phyloP scores from a whole-genome alignment of 768 basidiomycete genomes.

The Phylloporus sp. region DNA sequence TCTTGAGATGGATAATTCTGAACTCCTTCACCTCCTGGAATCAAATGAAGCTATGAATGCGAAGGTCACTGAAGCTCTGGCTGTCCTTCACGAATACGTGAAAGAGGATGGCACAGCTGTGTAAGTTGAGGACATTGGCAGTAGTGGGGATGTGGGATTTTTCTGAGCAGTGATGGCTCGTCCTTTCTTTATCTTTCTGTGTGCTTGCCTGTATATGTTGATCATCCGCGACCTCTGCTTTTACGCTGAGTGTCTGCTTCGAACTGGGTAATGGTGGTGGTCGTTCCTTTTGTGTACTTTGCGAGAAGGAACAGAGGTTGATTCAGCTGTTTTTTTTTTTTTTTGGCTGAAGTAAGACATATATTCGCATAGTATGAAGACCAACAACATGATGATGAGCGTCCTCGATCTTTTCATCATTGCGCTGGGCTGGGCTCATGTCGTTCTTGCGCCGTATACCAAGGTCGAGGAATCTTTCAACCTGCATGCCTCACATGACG shows the following conservation, averaged over 20 bases:
- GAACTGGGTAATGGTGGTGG: conserved; percentile 46
- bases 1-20: conserved; percentile 97
- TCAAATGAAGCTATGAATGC: conserved; percentile 73
- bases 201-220: conserved; percentile 33
- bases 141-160: conserved; percentile 15
- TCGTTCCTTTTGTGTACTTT: conserved; percentile 52
- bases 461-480: conserved; percentile 99
- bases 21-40: conserved; percentile 87
- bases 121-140: conserved; percentile 4
- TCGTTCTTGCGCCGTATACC: conserved; percentile 79
- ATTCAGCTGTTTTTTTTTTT: no score
- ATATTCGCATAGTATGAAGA: no score
- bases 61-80: conserved; percentile 91
- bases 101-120: conserved; percentile 32
- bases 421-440: conserved; percentile 56
- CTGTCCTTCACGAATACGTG: conserved; percentile 83
- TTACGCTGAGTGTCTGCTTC: conserved; percentile 34
- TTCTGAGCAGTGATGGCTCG: conserved; percentile 43
- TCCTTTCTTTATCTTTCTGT: conserved; percentile 45
- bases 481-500: conserved; percentile 87
- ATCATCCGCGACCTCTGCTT: conserved; percentile 37
- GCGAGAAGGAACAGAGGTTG: conserved; percentile 53
- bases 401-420: conserved; percentile 51
- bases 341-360: no score
- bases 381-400: no score